Percentiles rank a stretch among this genome's conserved stretches.
Conservation (phyloP, 345 rosid species). For the Pistacia vera region DNA sequence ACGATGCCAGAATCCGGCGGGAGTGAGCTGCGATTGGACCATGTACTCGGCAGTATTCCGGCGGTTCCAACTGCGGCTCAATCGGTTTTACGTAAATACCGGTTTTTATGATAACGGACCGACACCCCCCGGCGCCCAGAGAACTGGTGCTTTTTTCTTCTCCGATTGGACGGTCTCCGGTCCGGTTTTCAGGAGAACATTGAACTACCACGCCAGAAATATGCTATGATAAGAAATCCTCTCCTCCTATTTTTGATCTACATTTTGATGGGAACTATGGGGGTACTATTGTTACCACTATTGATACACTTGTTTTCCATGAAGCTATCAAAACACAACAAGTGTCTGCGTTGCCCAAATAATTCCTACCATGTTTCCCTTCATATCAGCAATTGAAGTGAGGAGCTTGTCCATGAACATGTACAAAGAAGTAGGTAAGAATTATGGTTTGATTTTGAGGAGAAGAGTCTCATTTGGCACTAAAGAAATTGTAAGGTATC, state of each 20-base stretch:
- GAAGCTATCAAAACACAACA: conserved; percentile 20
- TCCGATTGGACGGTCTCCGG: too few species aligned
- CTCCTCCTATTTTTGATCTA: conserved; percentile 39
- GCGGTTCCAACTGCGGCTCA: too few species aligned
- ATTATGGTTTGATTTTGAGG: conserved; percentile 29
- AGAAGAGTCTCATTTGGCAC: conserved; percentile 34
- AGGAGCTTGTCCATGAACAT: conserved; percentile 21
- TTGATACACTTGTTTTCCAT: conserved; percentile 12
- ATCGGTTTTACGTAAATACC: too few species aligned
- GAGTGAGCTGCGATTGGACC: too few species aligned
- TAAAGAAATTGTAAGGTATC: conserved; percentile 22
- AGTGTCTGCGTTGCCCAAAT: conserved; percentile 43
- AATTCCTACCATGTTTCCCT: conserved; percentile 29
- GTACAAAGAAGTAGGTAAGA: conserved; percentile 21
- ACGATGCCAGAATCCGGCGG: too few species aligned
- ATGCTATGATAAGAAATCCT: conserved; percentile 36
- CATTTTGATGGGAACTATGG: conserved; percentile 42
- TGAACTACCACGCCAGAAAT: too few species aligned
- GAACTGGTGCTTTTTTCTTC: too few species aligned
- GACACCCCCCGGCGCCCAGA: too few species aligned
- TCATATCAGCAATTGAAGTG: conserved; percentile 40
- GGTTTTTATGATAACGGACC: too few species aligned
- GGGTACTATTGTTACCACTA: conserved; percentile 32
- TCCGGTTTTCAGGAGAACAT: too few species aligned
- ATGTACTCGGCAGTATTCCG: too few species aligned